Evolutionary conservation across 2,329 filamentous ascomycete genomes (phyloP).

Genomic region (Pseudocercospora eumusae): DNA sequence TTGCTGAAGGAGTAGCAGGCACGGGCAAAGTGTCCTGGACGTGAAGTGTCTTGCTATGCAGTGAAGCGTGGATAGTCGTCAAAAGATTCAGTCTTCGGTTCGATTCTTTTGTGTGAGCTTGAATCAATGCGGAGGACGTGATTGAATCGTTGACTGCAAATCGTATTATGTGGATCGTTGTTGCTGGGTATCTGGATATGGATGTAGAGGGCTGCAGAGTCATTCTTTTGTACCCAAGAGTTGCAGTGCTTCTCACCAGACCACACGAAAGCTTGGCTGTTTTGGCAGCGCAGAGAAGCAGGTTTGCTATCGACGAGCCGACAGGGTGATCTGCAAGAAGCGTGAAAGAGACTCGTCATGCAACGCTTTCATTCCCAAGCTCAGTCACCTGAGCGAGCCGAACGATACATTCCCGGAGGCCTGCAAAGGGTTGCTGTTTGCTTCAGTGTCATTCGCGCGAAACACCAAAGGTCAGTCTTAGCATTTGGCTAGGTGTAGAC

Average conservation of each 20-base stretch:
- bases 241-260: not conserved
- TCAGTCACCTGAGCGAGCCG: not conserved
- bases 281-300: not conserved
- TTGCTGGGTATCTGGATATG: not conserved
- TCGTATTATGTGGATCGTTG: not conserved
- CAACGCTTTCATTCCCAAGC: not conserved
- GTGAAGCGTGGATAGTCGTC: too few relatives aligned
- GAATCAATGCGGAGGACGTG: too few relatives aligned
- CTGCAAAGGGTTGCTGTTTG: not conserved
- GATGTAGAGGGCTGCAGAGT: not conserved
- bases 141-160: not conserved
- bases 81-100: too few relatives aligned
- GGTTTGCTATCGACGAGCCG: not conserved
- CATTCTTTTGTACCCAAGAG: not conserved
- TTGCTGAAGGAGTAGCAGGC: not conserved
- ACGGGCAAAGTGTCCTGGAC: not conserved
- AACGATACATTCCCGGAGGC: not conserved
- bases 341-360: not conserved
- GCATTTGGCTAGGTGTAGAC: not conserved
- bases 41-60: not conserved
- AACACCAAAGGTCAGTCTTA: not conserved
- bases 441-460: not conserved
- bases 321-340: not conserved
- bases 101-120: not conserved
- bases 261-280: not conserved